phyloP scores from a whole-genome alignment of 2,329 filamentous ascomycete species.

The Sporothrix sp. region DNA sequence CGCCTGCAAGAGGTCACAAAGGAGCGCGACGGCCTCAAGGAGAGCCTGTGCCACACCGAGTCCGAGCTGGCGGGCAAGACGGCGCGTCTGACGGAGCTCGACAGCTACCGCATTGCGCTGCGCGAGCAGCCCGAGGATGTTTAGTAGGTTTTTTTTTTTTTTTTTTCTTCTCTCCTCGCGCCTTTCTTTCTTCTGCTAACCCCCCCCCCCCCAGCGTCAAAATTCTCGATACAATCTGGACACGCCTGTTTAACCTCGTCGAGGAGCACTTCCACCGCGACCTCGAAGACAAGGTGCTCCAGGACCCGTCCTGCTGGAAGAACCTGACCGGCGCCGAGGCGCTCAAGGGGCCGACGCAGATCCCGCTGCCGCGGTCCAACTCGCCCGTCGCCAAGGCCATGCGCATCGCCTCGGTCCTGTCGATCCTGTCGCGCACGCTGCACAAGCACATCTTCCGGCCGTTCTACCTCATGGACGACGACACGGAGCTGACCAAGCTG shows the following conservation, averaged over 20 bases:
- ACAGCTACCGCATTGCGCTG: conserved; percentile 24
- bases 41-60: conserved; percentile 19
- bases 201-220: conserved; percentile 20
- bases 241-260: conserved; percentile 25
- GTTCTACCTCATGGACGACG: conserved; percentile 26
- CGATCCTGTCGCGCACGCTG: conserved; percentile 26
- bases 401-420: conserved; percentile 27
- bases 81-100: conserved; percentile 21
- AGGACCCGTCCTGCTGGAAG: conserved; percentile 26
- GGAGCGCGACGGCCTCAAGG: conserved; percentile 14
- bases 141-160: conserved; percentile 20
- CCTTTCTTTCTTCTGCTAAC: neutral
- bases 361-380: conserved; percentile 28
- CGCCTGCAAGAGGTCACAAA: conserved; percentile 19
- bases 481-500: conserved; percentile 24
- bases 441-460: conserved; percentile 28
- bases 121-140: conserved; percentile 23
- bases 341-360: conserved; percentile 25
- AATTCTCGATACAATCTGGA: conserved; percentile 28
- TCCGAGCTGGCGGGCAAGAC: conserved; percentile 19
- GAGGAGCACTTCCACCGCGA: conserved; percentile 25
- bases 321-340: conserved; percentile 25
- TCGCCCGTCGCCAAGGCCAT: conserved; percentile 27
- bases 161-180: neutral
- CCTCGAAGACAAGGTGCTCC: conserved; percentile 24